A percentile compares a stretch with the other conserved stretches of the same genome.
Conservation (phyloP, 163 green algal species). For the Botryococcus braunii region DNA sequence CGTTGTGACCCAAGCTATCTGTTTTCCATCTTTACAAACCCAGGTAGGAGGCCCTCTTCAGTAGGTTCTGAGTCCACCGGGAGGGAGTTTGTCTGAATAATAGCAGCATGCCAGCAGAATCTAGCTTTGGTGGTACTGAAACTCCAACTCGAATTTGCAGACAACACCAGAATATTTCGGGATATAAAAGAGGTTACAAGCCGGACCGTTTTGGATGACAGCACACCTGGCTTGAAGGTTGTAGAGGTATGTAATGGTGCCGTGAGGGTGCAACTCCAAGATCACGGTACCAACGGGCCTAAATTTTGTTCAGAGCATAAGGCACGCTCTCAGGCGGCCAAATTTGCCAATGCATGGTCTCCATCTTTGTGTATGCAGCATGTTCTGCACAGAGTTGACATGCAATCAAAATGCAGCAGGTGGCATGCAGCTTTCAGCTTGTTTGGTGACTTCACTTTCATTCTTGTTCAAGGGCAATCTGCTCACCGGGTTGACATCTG, state of each 20-base stretch:
- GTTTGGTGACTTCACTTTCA: neutral
- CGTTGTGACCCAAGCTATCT: constrained; percentile 21
- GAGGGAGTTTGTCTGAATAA: neutral
- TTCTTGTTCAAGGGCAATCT: neutral
- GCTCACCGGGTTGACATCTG: neutral
- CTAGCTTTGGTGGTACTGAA: neutral
- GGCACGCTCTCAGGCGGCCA: neutral
- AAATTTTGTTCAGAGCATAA: neutral
- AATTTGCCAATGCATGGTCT: neutral
- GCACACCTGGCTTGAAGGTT: constrained; percentile 24
- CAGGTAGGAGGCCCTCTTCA: constrained; percentile 6
- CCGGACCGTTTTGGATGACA: constrained; percentile 26
- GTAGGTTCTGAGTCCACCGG: neutral
- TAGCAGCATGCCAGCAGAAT: neutral
- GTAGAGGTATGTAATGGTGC: constrained; percentile 2
- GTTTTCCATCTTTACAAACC: constrained; percentile 33
- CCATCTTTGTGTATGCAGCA: neutral
- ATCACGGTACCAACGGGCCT: neutral
- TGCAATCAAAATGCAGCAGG: neutral
- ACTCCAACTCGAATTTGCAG: constrained; percentile 8
- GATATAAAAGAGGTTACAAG: constrained; percentile 34
- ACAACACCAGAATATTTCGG: constrained; percentile 33
- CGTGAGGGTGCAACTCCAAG: neutral
- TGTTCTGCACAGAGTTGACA: neutral
- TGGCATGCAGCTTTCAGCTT: neutral